Base-by-base conservation (phyloP, 2,329 filamentous ascomycete species). In the Dactylonectria macrodidyma region DNA sequence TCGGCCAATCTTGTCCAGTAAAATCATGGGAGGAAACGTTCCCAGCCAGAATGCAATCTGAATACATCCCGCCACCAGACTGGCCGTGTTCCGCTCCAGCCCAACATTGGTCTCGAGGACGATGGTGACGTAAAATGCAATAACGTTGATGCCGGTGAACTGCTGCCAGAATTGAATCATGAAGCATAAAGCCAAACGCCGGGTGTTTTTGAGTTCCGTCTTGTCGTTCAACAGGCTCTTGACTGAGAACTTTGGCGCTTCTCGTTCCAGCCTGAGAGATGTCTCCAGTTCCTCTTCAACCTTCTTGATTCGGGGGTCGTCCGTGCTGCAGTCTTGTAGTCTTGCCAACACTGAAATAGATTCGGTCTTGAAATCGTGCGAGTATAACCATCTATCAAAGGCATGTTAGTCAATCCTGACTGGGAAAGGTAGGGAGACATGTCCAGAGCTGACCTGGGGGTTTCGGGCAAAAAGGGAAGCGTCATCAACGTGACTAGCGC, bases 151-250 rank as follows among this genome's bases (percentile, higher is more conserved):
- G 11, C 54, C 54, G 9, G 54, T 57, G 22, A 57, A 57, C 16
- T 57, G 54, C n/a, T 57, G 54, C 54, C 54, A 57, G 9, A 57
- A 57, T n/a, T 57, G 54, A 22, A 57, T 57, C 11, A 57, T 22
- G 11, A 57, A 57, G 8, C 54, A 57, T 2, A 57, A 10, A 2
- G 30, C 54, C 19, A 57, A 19, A 38, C 54, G 54, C 6, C 54
- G 14, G 11, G 54, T 44, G 54, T 57, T 57, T 24, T 57, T 57
- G 38, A 57, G 16, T 9, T 22, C 10, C 7, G 54, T 57, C 22
- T 57, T 57, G 22, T 57, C 54, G 36, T 46, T 57, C 19, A 57
- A 9, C 8, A 57, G 9, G 22, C 46, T 24, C 16, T 16, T 46
- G 36, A 57, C 2, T 7, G 54, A 57, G 22, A 57, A 57, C 54